Evolutionary conservation across 441 rosid species (phyloP).

Genomic region (Theobroma grandiflorum): DNA sequence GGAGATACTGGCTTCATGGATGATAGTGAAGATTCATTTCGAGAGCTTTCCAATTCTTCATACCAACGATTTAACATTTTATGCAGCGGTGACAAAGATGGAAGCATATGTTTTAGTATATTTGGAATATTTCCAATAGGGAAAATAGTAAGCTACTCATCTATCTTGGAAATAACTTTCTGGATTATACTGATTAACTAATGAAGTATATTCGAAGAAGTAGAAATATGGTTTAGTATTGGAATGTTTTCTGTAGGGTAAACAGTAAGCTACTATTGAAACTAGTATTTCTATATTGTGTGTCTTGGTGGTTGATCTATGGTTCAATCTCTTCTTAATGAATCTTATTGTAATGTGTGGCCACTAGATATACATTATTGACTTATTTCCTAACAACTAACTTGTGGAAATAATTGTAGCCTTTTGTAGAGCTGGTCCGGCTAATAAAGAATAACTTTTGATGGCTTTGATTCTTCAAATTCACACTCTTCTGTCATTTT

Average conservation of each 20-base stretch:
- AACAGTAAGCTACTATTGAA: not conserved
- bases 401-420: slow-evolving; percentile 1
- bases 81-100: slow-evolving; percentile 86
- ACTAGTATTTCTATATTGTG: not conserved
- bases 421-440: not conserved
- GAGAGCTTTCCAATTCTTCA: slow-evolving; percentile 78
- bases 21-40: slow-evolving; percentile 79
- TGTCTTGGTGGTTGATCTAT: not conserved
- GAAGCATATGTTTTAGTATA: slow-evolving; percentile 79
- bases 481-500: slow-evolving; percentile 13
- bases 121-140: slow-evolving; percentile 91
- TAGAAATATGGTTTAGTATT: not conserved
- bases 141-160: slow-evolving; percentile 71
- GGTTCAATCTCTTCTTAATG: not conserved
- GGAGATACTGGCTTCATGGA: slow-evolving; percentile 84
- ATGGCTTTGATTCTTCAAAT: not conserved
- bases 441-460: slow-evolving; percentile 4
- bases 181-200: not conserved
- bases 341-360: not conserved
- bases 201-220: not conserved
- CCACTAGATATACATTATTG: not conserved
- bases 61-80: slow-evolving; percentile 75
- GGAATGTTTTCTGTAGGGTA: not conserved
- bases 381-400: slow-evolving; percentile 6
- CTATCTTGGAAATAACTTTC: slow-evolving; percentile 23